Percentiles rank a stretch among this genome's conserved stretches.
Conservation (phyloP, 2,329 filamentous ascomycete genomes). For the Colletotrichum brevisporum region DNA sequence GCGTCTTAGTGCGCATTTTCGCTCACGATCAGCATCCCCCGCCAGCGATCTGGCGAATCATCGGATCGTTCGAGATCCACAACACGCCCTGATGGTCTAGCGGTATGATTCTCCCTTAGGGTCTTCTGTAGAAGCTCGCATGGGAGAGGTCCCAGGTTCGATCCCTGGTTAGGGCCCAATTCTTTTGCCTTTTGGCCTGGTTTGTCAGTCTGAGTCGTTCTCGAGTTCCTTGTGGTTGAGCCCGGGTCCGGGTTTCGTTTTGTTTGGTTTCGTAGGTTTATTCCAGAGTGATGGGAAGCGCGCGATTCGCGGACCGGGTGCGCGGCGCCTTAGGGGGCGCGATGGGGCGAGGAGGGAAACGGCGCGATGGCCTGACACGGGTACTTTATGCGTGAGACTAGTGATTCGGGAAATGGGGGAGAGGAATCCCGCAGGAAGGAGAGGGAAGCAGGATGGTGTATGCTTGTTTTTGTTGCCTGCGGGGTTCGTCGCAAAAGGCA, state of each 20-base stretch:
- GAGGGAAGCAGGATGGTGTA: too few species aligned
- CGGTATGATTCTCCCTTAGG: conserved; percentile 42
- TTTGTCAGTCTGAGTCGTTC: too few species aligned
- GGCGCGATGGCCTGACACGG: conserved; percentile 1
- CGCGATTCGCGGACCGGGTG: neutral
- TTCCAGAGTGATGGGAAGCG: neutral
- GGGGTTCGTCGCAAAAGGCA: too few species aligned
- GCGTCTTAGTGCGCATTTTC: neutral
- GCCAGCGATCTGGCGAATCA: conserved; percentile 1
- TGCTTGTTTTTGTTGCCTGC: too few species aligned
- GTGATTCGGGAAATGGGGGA: neutral
- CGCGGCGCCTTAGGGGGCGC: too few species aligned
- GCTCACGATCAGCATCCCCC: neutral
- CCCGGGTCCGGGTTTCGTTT: too few species aligned
- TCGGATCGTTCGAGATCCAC: neutral
- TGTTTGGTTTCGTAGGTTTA: neutral
- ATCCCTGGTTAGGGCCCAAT: conserved; percentile 39
- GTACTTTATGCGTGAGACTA: conserved; percentile 16
- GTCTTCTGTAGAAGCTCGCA: neutral
- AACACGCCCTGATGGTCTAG: conserved; percentile 37
- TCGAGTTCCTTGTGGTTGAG: too few species aligned
- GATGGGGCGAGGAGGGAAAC: neutral
- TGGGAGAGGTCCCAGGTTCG: conserved; percentile 41
- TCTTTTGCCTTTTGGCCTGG: conserved; percentile 10
- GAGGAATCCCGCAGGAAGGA: too few species aligned